Base-by-base conservation (phyloP, 2,329 filamentous ascomycete genomes). In the Chalaropsis thielavioides region DNA sequence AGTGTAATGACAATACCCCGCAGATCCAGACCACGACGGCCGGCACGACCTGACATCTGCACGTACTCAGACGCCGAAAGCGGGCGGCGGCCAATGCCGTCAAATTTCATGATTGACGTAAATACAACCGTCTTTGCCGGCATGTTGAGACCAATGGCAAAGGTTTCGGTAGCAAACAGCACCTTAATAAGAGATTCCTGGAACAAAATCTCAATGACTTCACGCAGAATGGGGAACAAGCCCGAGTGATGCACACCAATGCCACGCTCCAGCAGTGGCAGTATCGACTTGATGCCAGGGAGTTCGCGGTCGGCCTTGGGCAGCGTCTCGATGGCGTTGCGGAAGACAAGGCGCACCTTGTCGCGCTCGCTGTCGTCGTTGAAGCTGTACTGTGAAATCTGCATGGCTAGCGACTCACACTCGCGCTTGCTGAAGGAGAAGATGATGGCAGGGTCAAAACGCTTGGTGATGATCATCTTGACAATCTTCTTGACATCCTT, bases 1-100 rank as follows among this genome's bases (percentile, higher is more conserved):
- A 99, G 97, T 90, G 99, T 97, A 74, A 99, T 97, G 70, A 99
- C 94, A 70, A 97, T 95, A 82, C 94, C 94, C 69, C 94, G 88
- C 68, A 96, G 92, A 77, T 99, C 94, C 64, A 99, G 87, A 76
- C 94, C 94, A 84, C 94, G 87, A 81, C 94, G 89, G 73, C 94
- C 94, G 67, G 94, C 94, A 76, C 94, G 89, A 68, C 94, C 94
- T 64, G 94, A 96, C 94, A 99, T 99, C 74, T 99, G 94, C 63
- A 99, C 90, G 75, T 97, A 99, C 72, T 99, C 94, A 11, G 90
- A 96, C 1, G 91, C 90, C 0, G 92, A 96, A 22, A 97, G 82
- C 76, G 92, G 95, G 68, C 92, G 83, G 70, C 84, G 83, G 67
- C 83, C 81, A 6, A 85, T 81, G 66, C 95, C 95, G 72, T 99